Percentiles rank a stretch among this genome's conserved stretches.
These are phyloP conservation scores for Suillus paluster DNA, from an alignment of 768 basidiomycete genomes.

Conservation along the genomic window DNA sequence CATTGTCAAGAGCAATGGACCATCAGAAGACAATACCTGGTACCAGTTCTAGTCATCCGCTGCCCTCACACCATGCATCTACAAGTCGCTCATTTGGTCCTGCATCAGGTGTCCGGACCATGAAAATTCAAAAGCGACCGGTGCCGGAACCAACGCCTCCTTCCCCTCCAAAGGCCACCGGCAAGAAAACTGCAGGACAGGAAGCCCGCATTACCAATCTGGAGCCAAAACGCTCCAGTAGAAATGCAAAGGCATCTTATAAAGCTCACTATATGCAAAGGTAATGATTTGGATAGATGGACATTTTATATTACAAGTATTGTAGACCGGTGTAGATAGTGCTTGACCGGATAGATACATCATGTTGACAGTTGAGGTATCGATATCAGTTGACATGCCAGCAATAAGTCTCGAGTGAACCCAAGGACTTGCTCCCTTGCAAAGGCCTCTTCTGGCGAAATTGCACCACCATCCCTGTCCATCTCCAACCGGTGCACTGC, in stretches of 20 bases:
- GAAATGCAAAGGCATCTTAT: background rate
- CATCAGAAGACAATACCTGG: background rate
- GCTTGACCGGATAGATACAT: background rate
- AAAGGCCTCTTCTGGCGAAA: background rate
- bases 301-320: background rate
- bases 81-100: background rate
- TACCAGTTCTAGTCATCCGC: background rate
- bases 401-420: background rate
- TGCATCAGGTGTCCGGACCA: background rate
- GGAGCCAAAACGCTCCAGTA: background rate
- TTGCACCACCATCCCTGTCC: background rate
- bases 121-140: background rate
- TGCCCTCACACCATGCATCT: background rate
- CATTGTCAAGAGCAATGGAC: background rate
- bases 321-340: background rate
- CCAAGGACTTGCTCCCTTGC: background rate
- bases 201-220: background rate
- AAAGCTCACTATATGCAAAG: background rate
- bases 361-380: background rate
- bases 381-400: background rate
- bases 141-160: background rate
- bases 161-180: background rate
- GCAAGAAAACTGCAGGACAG: background rate
- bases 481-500: background rate
- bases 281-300: background rate